These are phyloP conservation scores for Gaeumannomyces tritici DNA, from an alignment of 2,329 filamentous ascomycete genomes.

Conservation along the genomic window DNA sequence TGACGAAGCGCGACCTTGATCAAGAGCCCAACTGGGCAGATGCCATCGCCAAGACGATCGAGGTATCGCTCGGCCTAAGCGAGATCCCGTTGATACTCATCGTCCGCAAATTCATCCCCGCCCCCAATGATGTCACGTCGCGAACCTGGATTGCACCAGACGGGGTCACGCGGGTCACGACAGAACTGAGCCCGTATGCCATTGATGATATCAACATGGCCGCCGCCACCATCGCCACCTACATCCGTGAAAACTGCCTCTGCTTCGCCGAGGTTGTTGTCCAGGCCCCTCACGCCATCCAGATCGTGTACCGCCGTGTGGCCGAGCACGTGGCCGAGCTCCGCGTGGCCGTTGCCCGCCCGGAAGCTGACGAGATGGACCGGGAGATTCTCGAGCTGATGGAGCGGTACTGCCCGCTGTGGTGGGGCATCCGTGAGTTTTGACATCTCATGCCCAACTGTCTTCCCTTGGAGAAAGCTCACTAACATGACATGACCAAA, in stretches of 20 bases:
- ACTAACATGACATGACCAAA: background rate
- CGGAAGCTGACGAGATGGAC: too few relatives aligned
- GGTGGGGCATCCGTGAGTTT: constrained; percentile 3
- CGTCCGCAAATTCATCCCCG: background rate
- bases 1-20: background rate
- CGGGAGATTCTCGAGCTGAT: background rate
- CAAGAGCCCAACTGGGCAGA: background rate
- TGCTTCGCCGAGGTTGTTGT: background rate
- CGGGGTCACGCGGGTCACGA: background rate
- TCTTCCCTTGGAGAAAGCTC: background rate
- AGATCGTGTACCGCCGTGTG: background rate
- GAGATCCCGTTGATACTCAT: background rate
- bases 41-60: background rate
- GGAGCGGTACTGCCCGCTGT: background rate
- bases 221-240: background rate
- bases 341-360: background rate
- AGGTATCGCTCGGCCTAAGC: background rate
- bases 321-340: background rate
- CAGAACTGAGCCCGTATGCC: background rate
- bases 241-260: background rate
- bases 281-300: background rate
- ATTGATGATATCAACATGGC: background rate
- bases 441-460: background rate
- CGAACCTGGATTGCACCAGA: background rate
- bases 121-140: background rate